Evolutionary conservation across 345 rosid genomes (phyloP).

Genomic region (Citrus reticulata): DNA sequence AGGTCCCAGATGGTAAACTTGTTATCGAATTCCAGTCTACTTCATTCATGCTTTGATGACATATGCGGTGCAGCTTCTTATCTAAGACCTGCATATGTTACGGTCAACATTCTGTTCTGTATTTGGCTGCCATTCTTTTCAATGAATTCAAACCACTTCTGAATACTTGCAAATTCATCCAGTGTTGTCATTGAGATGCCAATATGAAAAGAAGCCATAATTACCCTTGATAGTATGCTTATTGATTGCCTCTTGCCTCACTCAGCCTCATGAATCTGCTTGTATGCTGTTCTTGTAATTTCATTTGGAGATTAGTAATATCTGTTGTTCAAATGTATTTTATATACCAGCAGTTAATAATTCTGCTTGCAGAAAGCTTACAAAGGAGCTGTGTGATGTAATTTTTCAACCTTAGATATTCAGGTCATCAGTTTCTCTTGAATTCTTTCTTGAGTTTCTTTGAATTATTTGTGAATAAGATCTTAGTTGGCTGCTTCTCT

Average conservation of each 20-base stretch:
- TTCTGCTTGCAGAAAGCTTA: slow-evolving; percentile 62
- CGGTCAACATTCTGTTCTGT: not conserved
- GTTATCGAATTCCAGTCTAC: not conserved
- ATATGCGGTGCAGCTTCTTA: not conserved
- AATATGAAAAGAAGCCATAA: not conserved
- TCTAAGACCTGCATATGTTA: not conserved
- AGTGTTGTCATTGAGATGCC: not conserved
- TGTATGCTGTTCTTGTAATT: not conserved
- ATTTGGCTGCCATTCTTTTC: not conserved
- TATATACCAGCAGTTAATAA: not conserved
- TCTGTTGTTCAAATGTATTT: not conserved
- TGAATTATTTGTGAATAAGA: slow-evolving; percentile 1
- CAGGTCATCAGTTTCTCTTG: slow-evolving; percentile 46
- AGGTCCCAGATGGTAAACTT: not conserved
- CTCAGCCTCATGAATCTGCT: not conserved
- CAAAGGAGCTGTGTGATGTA: slow-evolving; percentile 78
- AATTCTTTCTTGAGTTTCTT: not conserved
- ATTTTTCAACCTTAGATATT: slow-evolving; percentile 82
- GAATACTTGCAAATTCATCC: not conserved
- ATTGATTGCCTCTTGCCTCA: not conserved
- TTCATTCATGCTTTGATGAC: not conserved
- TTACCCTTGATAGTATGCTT: not conserved
- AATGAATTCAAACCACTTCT: not conserved
- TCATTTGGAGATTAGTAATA: not conserved
- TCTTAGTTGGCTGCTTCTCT: slow-evolving; percentile 7